Evolutionary conservation across 2,329 filamentous ascomycete species (phyloP).

Genomic region (Beauveria varroae): DNA sequence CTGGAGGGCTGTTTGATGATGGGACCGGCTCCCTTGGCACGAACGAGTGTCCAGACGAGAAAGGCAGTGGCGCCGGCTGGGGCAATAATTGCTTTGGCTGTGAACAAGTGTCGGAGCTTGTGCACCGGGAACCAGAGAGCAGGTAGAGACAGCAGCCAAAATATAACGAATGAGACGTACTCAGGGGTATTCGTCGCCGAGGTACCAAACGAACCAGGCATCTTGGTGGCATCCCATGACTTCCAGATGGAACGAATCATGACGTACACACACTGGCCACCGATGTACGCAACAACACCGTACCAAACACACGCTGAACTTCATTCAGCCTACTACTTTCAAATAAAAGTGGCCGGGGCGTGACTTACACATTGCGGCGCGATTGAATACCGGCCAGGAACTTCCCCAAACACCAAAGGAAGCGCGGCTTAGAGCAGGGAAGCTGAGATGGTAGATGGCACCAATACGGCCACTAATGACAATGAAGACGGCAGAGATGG

Average conservation of each 20-base stretch:
- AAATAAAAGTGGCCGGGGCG: too few species aligned
- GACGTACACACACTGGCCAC: constrained; percentile 74
- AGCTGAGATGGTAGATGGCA: constrained; percentile 80
- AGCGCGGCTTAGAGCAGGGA: constrained; percentile 70
- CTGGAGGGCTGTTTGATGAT: constrained; percentile 64
- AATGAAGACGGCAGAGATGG: constrained; percentile 68
- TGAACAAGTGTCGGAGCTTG: constrained; percentile 83
- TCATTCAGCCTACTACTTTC: not conserved
- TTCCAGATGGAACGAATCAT: constrained; percentile 86
- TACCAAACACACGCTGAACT: constrained; percentile 73
- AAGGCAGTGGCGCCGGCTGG: constrained; percentile 78
- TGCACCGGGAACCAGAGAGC: constrained; percentile 88
- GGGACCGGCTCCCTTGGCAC: constrained; percentile 75
- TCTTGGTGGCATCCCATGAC: constrained; percentile 49
- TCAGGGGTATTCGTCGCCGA: constrained; percentile 68
- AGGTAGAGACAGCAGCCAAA: constrained; percentile 73
- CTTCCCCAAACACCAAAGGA: constrained; percentile 87
- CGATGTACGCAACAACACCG: constrained; percentile 78
- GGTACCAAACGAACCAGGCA: constrained; percentile 59
- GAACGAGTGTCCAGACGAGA: constrained; percentile 78
- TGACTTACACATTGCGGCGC: constrained; percentile 63
- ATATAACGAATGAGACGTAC: constrained; percentile 79
- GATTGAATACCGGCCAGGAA: constrained; percentile 82
- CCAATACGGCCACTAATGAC: constrained; percentile 75
- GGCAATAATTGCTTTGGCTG: constrained; percentile 79